A percentile compares a stretch with the other conserved stretches of the same genome.
phyloP scores from a whole-genome alignment of 257 asterid species.

The Solanum tarapatanum region DNA sequence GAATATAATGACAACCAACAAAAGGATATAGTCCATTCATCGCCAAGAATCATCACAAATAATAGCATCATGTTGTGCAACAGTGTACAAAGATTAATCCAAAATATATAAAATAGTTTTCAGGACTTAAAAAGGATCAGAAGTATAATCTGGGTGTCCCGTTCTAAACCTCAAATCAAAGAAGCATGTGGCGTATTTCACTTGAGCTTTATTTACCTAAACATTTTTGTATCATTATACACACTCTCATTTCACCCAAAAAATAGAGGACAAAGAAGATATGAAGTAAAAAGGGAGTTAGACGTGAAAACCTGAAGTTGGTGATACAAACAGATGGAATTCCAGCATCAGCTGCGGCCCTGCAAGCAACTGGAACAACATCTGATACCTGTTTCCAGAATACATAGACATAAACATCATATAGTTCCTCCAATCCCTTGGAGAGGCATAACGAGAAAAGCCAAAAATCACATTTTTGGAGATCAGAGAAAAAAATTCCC shows the following conservation, averaged over 20 bases:
- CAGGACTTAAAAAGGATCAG: not conserved
- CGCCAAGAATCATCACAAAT: not conserved
- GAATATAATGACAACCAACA: not conserved
- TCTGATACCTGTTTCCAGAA: conserved; percentile 67
- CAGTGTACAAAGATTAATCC: not conserved
- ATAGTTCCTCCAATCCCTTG: not conserved
- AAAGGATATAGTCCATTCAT: not conserved
- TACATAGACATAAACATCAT: not conserved
- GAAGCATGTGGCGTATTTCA: not conserved
- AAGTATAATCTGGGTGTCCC: not conserved
- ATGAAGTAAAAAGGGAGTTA: not conserved
- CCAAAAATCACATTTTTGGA: not conserved
- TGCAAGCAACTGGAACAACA: conserved; percentile 96
- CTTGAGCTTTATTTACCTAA: not conserved
- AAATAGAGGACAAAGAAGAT: not conserved
- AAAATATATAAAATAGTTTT: not conserved
- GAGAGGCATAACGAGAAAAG: not conserved
- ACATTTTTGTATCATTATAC: not conserved
- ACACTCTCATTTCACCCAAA: not conserved
- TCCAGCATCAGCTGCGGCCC: conserved; percentile 99
- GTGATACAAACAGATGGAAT: conserved; percentile 89
- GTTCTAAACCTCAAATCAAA: not conserved
- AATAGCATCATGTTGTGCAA: not conserved
- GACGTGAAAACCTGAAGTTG: conserved; percentile 62
- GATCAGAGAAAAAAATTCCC: not conserved